A percentile compares a stretch with the other conserved stretches of the same genome.
phyloP scores from a whole-genome alignment of 148 eudicot genomes.

The Amaranthus hypochondriacus region DNA sequence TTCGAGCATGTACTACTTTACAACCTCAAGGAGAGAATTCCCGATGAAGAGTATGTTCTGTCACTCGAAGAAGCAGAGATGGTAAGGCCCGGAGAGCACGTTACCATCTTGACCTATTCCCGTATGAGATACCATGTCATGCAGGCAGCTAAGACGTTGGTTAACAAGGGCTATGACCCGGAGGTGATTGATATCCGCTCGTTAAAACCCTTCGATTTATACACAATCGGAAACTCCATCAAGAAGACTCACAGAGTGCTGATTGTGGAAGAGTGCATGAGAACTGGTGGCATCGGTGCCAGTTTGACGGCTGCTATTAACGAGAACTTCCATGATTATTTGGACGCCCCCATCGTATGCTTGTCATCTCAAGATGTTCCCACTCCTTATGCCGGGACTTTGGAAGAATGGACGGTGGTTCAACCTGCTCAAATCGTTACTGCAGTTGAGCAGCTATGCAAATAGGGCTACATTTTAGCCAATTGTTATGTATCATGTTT shows the following conservation, averaged over 20 bases:
- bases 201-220: slow-evolving; percentile 74
- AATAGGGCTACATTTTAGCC: slow-evolving; percentile 10
- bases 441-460: slow-evolving; percentile 82
- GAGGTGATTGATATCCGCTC: slow-evolving; percentile 91
- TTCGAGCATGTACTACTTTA: slow-evolving; percentile 86
- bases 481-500: too few species aligned
- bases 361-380: slow-evolving; percentile 95
- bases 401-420: slow-evolving; percentile 76
- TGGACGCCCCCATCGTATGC: slow-evolving; percentile 76
- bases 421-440: slow-evolving; percentile 82
- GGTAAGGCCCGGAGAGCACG: slow-evolving; percentile 85
- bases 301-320: slow-evolving; percentile 85
- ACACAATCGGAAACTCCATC: slow-evolving; percentile 76
- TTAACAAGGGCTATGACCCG: slow-evolving; percentile 82
- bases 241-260: slow-evolving; percentile 85
- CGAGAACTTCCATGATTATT: slow-evolving; percentile 78
- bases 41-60: slow-evolving; percentile 69
- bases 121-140: slow-evolving; percentile 89
- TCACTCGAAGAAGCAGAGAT: slow-evolving; percentile 86
- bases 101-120: slow-evolving; percentile 81
- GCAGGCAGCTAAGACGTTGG: slow-evolving; percentile 82
- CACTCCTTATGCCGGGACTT: slow-evolving; percentile 82
- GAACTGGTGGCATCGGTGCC: slow-evolving; percentile 91
- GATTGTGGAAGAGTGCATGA: slow-evolving; percentile 91
- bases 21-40: slow-evolving; percentile 79